Percentiles rank a stretch among this genome's conserved stretches.
These are phyloP conservation scores for Alternaria arborescens DNA, from an alignment of 2,329 filamentous ascomycete genomes.

Conservation along the genomic window DNA sequence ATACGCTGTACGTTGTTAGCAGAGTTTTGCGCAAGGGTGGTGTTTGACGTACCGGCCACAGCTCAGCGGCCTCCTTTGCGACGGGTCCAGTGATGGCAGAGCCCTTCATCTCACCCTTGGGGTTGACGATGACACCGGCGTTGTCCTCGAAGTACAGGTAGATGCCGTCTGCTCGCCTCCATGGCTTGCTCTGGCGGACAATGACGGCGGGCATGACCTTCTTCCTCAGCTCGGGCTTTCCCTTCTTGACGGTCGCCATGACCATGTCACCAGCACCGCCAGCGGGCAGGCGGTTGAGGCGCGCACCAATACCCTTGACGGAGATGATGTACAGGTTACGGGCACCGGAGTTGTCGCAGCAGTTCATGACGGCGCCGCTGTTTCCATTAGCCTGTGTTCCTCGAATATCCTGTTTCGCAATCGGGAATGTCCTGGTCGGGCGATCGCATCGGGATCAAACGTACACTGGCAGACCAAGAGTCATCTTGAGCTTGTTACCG, in stretches of 20 bases:
- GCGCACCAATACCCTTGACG: slow-evolving; percentile 97
- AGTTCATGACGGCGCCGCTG: slow-evolving; percentile 99
- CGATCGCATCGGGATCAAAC: slow-evolving; percentile 55
- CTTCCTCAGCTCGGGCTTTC: slow-evolving; percentile 99
- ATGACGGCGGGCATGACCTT: slow-evolving; percentile 99
- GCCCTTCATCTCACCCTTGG: slow-evolving; percentile 99
- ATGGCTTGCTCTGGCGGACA: slow-evolving; percentile 98
- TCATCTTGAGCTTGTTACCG: slow-evolving; percentile 99
- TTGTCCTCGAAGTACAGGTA: slow-evolving; percentile 99
- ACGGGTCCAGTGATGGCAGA: slow-evolving; percentile 99
- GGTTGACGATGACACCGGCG: slow-evolving; percentile 99
- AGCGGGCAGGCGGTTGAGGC: slow-evolving; percentile 95
- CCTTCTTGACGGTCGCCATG: slow-evolving; percentile 99
- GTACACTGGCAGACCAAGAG: slow-evolving; percentile 99
- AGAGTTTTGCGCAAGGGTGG: neutral
- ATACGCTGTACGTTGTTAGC: slow-evolving; percentile 76
- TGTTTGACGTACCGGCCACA: slow-evolving; percentile 84
- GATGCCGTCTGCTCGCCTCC: slow-evolving; percentile 97
- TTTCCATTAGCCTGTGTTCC: slow-evolving; percentile 43
- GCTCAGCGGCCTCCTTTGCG: slow-evolving; percentile 99
- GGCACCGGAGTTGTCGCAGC: slow-evolving; percentile 98
- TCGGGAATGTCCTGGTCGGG: slow-evolving; percentile 7
- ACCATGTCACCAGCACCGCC: slow-evolving; percentile 99
- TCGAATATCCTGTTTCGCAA: slow-evolving; percentile 14
- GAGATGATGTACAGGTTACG: slow-evolving; percentile 99